Percentiles rank a stretch among this genome's conserved stretches.
Conservation (phyloP, 164 flowering plant genomes). For the Vitis riparia region DNA sequence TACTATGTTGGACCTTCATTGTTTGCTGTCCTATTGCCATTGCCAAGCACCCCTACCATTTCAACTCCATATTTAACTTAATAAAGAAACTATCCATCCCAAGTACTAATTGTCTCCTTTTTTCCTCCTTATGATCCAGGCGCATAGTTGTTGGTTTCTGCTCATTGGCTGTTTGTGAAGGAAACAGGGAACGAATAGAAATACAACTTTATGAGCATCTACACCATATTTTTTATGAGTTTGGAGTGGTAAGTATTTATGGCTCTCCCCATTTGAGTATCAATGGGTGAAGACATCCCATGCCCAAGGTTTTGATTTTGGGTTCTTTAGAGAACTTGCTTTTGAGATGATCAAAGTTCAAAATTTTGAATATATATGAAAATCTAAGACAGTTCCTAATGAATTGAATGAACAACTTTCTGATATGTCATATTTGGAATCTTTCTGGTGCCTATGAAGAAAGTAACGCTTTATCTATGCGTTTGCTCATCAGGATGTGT, state of each 20-base stretch:
- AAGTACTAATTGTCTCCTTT: neutral
- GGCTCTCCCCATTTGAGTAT: neutral
- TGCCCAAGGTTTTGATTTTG: too few relatives aligned
- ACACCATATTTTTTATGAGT: constrained; percentile 34
- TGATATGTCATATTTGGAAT: neutral
- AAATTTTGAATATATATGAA: too few relatives aligned
- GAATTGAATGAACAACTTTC: too few relatives aligned
- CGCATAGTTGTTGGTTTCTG: constrained; percentile 56
- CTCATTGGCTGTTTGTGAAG: constrained; percentile 38
- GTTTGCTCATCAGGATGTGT: constrained; percentile 45
- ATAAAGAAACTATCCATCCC: neutral
- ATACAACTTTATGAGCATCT: constrained; percentile 27
- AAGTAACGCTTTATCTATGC: neutral
- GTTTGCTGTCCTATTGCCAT: neutral
- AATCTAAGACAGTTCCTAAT: too few relatives aligned
- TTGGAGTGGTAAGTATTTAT: constrained; percentile 53
- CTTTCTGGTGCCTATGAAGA: neutral
- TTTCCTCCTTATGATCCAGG: constrained; percentile 35
- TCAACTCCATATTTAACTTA: neutral
- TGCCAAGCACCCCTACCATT: neutral
- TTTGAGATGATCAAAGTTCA: too few relatives aligned
- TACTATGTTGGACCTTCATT: neutral
- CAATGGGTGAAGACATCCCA: neutral
- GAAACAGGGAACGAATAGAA: constrained; percentile 11
- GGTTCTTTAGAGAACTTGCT: too few relatives aligned